A percentile compares a stretch with the other conserved stretches of the same genome.
Conservation (phyloP, 129 eudicot species). For the Sambucus nigra region DNA sequence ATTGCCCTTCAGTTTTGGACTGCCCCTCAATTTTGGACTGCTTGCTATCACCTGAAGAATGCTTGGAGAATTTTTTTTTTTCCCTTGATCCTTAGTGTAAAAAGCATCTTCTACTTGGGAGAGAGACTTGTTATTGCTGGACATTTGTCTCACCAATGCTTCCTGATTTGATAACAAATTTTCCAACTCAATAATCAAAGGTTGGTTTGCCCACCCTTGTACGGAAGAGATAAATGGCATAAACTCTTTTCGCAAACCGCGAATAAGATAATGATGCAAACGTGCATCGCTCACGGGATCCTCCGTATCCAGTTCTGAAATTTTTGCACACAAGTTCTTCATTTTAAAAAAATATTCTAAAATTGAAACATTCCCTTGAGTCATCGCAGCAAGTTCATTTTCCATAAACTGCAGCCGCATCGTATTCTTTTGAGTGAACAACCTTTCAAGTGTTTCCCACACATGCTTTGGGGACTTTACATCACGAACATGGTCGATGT, state of each 20-base stretch:
- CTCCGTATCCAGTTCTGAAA: constrained; percentile 7
- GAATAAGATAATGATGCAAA: constrained; percentile 7
- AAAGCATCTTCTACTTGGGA: constrained; percentile 10
- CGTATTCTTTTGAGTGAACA: constrained; percentile 13
- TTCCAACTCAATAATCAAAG: no score
- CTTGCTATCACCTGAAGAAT: neutral
- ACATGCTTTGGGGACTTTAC: constrained; percentile 6
- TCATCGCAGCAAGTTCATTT: constrained; percentile 4
- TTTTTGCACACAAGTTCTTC: constrained; percentile 10
- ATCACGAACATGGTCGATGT: constrained; percentile 9
- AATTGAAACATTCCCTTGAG: constrained; percentile 6
- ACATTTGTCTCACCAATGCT: constrained; percentile 10
- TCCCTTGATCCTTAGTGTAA: constrained; percentile 10
- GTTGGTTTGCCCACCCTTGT: constrained; percentile 16
- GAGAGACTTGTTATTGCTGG: neutral
- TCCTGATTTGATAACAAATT: constrained; percentile 10
- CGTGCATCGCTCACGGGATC: constrained; percentile 12
- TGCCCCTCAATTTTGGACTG: neutral
- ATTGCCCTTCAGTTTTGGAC: neutral
- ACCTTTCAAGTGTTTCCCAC: constrained; percentile 11
- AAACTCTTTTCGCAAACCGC: constrained; percentile 7
- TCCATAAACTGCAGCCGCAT: constrained; percentile 5
- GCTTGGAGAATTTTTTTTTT: constrained; percentile 9
- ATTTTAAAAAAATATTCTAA: constrained; percentile 7
- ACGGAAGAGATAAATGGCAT: constrained; percentile 12